These are phyloP conservation scores for Dillenia suffruticosa DNA, from an alignment of 164 flowering plant species.

Conservation along the genomic window DNA sequence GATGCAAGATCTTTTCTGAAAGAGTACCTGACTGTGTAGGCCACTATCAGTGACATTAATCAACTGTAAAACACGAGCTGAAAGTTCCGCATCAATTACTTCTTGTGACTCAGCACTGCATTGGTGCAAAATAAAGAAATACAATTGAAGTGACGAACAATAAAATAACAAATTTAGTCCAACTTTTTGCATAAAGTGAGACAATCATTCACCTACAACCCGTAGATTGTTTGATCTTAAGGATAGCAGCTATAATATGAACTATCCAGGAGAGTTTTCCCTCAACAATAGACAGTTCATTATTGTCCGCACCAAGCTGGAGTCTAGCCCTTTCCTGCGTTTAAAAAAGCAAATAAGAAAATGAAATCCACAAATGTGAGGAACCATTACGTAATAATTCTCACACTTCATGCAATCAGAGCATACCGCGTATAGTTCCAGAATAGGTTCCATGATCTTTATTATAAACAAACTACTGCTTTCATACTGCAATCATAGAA, in stretches of 20 bases:
- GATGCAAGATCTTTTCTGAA: slow-evolving; percentile 2
- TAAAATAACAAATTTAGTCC: not conserved
- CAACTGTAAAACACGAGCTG: slow-evolving; percentile 89
- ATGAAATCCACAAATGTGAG: not conserved
- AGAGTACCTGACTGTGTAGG: slow-evolving; percentile 73
- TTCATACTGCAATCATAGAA: slow-evolving; percentile 69
- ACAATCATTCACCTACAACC: slow-evolving; percentile 59
- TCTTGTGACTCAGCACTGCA: slow-evolving; percentile 92
- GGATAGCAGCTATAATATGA: slow-evolving; percentile 88
- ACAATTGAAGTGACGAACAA: not conserved
- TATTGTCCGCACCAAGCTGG: slow-evolving; percentile 40
- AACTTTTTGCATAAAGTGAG: not conserved
- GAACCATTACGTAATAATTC: not conserved
- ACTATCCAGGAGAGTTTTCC: slow-evolving; percentile 95
- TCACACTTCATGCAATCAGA: slow-evolving; percentile 1
- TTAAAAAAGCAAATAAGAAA: slow-evolving; percentile 2
- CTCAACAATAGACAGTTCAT: slow-evolving; percentile 71
- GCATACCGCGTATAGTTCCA: slow-evolving; percentile 78
- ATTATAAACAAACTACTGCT: slow-evolving; percentile 73
- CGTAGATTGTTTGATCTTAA: slow-evolving; percentile 69
- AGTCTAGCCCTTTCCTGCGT: slow-evolving; percentile 73
- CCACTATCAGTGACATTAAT: slow-evolving; percentile 90
- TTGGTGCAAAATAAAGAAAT: slow-evolving; percentile 9
- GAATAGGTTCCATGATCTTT: slow-evolving; percentile 82
- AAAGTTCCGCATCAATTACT: slow-evolving; percentile 93